Conservation (phyloP, 371 early-diverging fungal species). For the Rhizopus delemar region DNA sequence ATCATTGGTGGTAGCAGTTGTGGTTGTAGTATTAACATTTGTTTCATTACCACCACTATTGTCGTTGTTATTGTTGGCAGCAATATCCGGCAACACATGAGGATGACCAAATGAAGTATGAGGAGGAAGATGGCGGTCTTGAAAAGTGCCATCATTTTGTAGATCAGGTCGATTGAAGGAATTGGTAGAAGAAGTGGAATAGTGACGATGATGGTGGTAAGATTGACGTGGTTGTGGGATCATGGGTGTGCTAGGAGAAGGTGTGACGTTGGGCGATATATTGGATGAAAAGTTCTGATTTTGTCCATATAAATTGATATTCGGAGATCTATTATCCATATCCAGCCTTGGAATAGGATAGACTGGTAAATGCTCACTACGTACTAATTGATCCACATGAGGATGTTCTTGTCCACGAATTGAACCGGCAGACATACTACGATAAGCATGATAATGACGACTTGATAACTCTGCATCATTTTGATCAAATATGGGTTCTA, state of each 20-base stretch:
- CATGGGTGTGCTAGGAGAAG: conserved; percentile 43
- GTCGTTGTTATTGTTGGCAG: not conserved
- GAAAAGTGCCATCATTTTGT: too few species aligned
- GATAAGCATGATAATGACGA: conserved; percentile 33
- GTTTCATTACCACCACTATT: not conserved
- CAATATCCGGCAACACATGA: not conserved
- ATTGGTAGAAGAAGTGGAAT: conserved; percentile 22
- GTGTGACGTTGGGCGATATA: conserved; percentile 11
- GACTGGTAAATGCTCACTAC: not conserved
- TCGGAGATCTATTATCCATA: not conserved
- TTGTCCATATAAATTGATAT: not conserved
- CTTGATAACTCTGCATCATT: conserved; percentile 7
- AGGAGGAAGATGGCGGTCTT: too few species aligned
- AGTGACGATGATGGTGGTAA: conserved; percentile 34
- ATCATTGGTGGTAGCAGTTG: conserved; percentile 8
- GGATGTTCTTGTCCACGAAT: conserved; percentile 21
- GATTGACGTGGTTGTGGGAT: conserved; percentile 26
- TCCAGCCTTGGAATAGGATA: not conserved
- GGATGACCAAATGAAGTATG: too few species aligned
- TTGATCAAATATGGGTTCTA: conserved; percentile 41
- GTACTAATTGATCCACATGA: not conserved
- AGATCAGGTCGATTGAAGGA: not conserved
- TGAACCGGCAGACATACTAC: conserved; percentile 44
- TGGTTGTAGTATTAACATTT: too few species aligned
- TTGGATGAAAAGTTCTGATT: not conserved